Evolutionary conservation across 2,329 filamentous ascomycete genomes (phyloP).

Genomic region (Penicillium sp.): DNA sequence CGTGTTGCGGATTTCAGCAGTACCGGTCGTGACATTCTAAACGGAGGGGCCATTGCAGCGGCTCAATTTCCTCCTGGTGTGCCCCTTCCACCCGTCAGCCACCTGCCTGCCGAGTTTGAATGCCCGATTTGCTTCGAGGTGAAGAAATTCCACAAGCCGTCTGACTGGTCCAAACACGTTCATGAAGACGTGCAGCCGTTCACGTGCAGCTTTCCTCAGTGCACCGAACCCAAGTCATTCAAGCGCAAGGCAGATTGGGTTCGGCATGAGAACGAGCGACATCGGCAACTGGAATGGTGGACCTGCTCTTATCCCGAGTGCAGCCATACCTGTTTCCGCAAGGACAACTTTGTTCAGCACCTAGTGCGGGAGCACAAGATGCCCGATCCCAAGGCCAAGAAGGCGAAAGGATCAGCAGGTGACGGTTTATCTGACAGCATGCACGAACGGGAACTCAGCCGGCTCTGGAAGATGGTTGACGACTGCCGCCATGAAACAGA

Average conservation of each 20-base stretch:
- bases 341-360: constrained; percentile 91
- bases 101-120: constrained; percentile 81
- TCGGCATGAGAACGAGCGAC: constrained; percentile 85
- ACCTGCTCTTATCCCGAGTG: constrained; percentile 77
- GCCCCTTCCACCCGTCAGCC: constrained; percentile 70
- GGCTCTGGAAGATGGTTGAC: constrained; percentile 73
- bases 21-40: constrained; percentile 57
- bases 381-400: constrained; percentile 72
- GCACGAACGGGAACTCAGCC: constrained; percentile 48
- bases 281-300: constrained; percentile 89
- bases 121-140: constrained; percentile 80
- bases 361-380: constrained; percentile 88
- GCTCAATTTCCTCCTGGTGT: constrained; percentile 78
- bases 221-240: constrained; percentile 82
- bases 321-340: constrained; percentile 74
- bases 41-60: constrained; percentile 64
- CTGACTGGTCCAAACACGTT: constrained; percentile 95
- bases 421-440: constrained; percentile 25
- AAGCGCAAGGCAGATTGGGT: constrained; percentile 97
- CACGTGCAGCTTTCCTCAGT: constrained; percentile 82
- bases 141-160: constrained; percentile 84
- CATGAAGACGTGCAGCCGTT: constrained; percentile 92
- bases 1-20: constrained; percentile 53
- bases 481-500: constrained; percentile 67
- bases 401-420: constrained; percentile 54